Evolutionary conservation across 352 stramenopile species (phyloP).

Genomic region (Phytophthora ohioensis): DNA sequence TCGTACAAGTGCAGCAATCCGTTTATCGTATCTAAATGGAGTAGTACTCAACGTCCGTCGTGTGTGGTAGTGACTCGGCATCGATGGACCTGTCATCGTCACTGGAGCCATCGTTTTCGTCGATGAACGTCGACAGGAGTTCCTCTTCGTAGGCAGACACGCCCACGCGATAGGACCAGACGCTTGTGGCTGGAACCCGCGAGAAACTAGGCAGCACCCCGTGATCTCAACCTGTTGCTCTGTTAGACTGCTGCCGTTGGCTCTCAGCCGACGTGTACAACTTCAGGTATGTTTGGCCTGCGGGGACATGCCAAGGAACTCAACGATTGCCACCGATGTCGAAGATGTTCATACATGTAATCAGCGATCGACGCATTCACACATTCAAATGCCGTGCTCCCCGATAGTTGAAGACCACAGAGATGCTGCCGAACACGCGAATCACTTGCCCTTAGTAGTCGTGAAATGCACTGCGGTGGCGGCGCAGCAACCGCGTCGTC

Average conservation of each 20-base stretch:
- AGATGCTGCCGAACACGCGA: not conserved
- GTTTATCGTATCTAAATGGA: conserved; percentile 72
- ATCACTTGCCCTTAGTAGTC: conserved; percentile 21
- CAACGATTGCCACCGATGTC: no score
- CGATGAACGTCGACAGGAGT: conserved; percentile 26
- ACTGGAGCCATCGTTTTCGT: conserved; percentile 21
- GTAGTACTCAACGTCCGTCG: conserved; percentile 55
- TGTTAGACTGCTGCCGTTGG: conserved; percentile 20
- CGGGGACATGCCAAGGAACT: no score
- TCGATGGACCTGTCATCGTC: conserved; percentile 36
- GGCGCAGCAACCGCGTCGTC: conserved; percentile 6
- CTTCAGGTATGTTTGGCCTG: no score
- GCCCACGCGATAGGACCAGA: conserved; percentile 81
- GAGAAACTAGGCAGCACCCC: conserved; percentile 57
- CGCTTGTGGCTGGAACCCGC: conserved; percentile 46
- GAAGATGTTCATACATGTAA: not conserved
- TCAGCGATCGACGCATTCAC: conserved; percentile 23
- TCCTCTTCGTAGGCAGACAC: conserved; percentile 44
- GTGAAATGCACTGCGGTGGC: conserved; percentile 5
- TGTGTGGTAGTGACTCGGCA: conserved; percentile 1
- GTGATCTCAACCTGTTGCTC: conserved; percentile 23
- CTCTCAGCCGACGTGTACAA: not conserved
- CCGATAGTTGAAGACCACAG: not conserved
- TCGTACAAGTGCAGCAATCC: conserved; percentile 71
- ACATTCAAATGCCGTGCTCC: not conserved